Percentiles rank a stretch among this genome's conserved stretches.
Conservation (phyloP, 1,139 yeast genomes). For the Lodderomyces pseudojiufengensis region DNA sequence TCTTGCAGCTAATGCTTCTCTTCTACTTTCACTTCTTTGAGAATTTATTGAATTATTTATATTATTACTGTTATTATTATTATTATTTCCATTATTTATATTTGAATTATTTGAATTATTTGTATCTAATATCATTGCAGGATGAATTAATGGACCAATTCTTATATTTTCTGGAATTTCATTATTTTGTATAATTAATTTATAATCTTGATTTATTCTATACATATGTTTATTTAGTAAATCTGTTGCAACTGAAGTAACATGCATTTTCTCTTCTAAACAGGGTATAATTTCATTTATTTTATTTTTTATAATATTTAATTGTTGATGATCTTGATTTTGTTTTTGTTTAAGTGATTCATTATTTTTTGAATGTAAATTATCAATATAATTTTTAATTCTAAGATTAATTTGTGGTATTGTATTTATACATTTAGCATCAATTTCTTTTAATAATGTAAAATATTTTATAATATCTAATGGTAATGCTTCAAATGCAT, state of each 20-base stretch:
- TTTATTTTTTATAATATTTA: slow-evolving; percentile 39
- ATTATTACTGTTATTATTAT: slow-evolving; percentile 11
- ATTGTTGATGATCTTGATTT: slow-evolving; percentile 15
- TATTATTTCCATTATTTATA: slow-evolving; percentile 12
- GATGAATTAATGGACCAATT: slow-evolving; percentile 79
- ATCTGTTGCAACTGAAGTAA: slow-evolving; percentile 87
- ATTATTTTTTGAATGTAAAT: slow-evolving; percentile 26
- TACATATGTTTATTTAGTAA: slow-evolving; percentile 64
- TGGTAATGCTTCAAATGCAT: slow-evolving; percentile 90
- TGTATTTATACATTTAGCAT: slow-evolving; percentile 82
- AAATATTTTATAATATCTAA: slow-evolving; percentile 77
- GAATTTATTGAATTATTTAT: slow-evolving; percentile 58
- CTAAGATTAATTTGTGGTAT: slow-evolving; percentile 63
- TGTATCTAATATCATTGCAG: slow-evolving; percentile 68
- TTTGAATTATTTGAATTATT: slow-evolving; percentile 9
- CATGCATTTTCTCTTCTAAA: slow-evolving; percentile 95
- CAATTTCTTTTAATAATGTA: slow-evolving; percentile 87
- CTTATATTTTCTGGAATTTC: slow-evolving; percentile 68
- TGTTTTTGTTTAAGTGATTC: background rate
- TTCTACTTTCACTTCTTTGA: slow-evolving; percentile 73
- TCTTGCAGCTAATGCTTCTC: slow-evolving; percentile 91
- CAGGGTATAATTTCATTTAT: slow-evolving; percentile 83
- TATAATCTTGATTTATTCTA: slow-evolving; percentile 76
- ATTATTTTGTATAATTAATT: slow-evolving; percentile 63
- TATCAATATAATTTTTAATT: slow-evolving; percentile 53